These are phyloP conservation scores for Plasmopara muralis DNA, from an alignment of 352 stramenopile genomes.

Conservation along the genomic window DNA sequence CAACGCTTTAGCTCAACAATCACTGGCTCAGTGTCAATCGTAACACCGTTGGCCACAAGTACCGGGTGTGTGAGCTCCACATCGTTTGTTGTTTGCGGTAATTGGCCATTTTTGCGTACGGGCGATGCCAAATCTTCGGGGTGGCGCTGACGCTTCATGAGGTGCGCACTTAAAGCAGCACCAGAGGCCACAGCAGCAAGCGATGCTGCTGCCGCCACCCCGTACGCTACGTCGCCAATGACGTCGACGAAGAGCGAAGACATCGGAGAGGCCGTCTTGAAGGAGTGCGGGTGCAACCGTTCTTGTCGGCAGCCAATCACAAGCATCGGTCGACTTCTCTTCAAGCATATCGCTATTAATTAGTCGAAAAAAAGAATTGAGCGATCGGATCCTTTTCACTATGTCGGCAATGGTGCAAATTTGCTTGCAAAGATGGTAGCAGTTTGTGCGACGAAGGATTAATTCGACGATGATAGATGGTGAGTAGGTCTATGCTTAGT, in stretches of 20 bases:
- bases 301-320: no score
- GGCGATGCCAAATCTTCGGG: slow-evolving; percentile 2
- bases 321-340: no score
- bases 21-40: slow-evolving; percentile 29
- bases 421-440: no score
- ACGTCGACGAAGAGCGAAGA: slow-evolving; percentile 32
- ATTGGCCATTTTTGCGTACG: slow-evolving; percentile 31
- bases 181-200: slow-evolving; percentile 35
- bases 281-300: no score
- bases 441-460: no score
- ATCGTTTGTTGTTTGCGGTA: slow-evolving; percentile 16
- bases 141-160: slow-evolving; percentile 30
- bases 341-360: no score
- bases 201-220: slow-evolving; percentile 44
- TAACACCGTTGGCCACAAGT: slow-evolving; percentile 29
- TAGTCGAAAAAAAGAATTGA: no score
- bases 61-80: slow-evolving; percentile 11
- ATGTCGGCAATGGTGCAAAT: no score
- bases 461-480: no score
- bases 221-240: slow-evolving; percentile 34
- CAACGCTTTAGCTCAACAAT: slow-evolving; percentile 48
- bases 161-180: slow-evolving; percentile 26
- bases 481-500: no score
- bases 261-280: slow-evolving; percentile 3
- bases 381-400: no score